Evolutionary conservation across 2,329 filamentous ascomycete species (phyloP).

Genomic region (Talaromyces pinophilus): DNA sequence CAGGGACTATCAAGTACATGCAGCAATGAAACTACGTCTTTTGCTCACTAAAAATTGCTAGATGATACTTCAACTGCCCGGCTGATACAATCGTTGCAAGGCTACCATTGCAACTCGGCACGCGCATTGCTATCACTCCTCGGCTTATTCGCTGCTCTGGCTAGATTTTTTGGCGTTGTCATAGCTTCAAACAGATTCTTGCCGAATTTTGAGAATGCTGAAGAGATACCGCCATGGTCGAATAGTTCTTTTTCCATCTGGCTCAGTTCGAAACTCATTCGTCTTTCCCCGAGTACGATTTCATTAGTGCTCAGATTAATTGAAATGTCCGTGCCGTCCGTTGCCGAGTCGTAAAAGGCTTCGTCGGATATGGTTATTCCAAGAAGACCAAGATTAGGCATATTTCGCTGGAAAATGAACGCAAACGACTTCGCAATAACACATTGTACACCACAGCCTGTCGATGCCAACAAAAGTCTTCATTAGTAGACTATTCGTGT

Average conservation of each 20-base stretch:
- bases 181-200: slow-evolving; percentile 37
- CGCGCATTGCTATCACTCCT: background rate
- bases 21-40: background rate
- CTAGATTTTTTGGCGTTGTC: slow-evolving; percentile 22
- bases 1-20: background rate
- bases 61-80: background rate
- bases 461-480: background rate
- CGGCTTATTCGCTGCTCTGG: background rate
- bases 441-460: slow-evolving; percentile 40
- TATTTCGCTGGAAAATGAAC: slow-evolving; percentile 52
- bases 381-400: slow-evolving; percentile 49
- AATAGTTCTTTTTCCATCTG: slow-evolving; percentile 45
- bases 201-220: slow-evolving; percentile 45
- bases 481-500: background rate
- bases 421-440: slow-evolving; percentile 50
- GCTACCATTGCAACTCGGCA: slow-evolving; percentile 18
- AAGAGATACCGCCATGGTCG: slow-evolving; percentile 41
- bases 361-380: slow-evolving; percentile 46
- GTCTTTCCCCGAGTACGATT: slow-evolving; percentile 29
- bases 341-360: slow-evolving; percentile 41
- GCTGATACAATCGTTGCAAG: background rate
- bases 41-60: background rate
- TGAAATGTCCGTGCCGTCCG: slow-evolving; percentile 40
- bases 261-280: slow-evolving; percentile 41
- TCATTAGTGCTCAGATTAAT: slow-evolving; percentile 35